These are phyloP conservation scores for Nakazawaea sp. DNA, from an alignment of 805 yeast genomes.

Conservation along the genomic window DNA sequence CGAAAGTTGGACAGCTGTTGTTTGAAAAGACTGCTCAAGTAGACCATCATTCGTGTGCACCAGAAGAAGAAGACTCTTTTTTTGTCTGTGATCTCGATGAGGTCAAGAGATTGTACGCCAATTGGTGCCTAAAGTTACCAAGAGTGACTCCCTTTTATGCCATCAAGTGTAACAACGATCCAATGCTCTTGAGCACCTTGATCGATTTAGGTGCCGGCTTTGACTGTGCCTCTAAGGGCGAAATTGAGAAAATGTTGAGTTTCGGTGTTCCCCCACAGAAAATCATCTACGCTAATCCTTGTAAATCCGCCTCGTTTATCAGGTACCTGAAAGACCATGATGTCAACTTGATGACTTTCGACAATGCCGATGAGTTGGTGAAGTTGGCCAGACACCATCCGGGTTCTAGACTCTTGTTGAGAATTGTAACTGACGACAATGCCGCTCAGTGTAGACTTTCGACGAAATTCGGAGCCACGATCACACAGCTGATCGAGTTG, in stretches of 20 bases:
- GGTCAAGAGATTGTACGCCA: conserved; percentile 49
- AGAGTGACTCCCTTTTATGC: conserved; percentile 86
- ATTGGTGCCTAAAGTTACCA: conserved; percentile 66
- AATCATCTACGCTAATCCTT: conserved; percentile 89
- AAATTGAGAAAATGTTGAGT: conserved; percentile 59
- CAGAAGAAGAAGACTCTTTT: conserved; percentile 82
- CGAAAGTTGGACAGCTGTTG: conserved; percentile 32
- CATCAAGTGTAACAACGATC: conserved; percentile 85
- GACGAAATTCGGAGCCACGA: conserved; percentile 81
- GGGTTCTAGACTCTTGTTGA: conserved; percentile 58
- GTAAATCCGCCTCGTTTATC: conserved; percentile 80
- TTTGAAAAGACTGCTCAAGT: conserved; percentile 31
- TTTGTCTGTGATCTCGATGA: conserved; percentile 82
- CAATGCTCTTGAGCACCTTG: conserved; percentile 48
- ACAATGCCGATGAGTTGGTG: conserved; percentile 76
- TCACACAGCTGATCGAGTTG: conserved; percentile 45
- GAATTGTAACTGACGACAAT: conserved; percentile 87
- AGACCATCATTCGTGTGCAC: conserved; percentile 51
- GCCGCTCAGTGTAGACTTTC: conserved; percentile 80
- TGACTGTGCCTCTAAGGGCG: conserved; percentile 90
- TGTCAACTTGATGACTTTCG: conserved; percentile 79
- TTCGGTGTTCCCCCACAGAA: conserved; percentile 59
- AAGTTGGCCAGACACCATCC: conserved; percentile 70
- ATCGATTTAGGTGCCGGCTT: conserved; percentile 65
- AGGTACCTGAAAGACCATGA: conserved; percentile 54